Conservation (phyloP, 352 stramenopile genomes). For the Globisporangium apiculatum region DNA sequence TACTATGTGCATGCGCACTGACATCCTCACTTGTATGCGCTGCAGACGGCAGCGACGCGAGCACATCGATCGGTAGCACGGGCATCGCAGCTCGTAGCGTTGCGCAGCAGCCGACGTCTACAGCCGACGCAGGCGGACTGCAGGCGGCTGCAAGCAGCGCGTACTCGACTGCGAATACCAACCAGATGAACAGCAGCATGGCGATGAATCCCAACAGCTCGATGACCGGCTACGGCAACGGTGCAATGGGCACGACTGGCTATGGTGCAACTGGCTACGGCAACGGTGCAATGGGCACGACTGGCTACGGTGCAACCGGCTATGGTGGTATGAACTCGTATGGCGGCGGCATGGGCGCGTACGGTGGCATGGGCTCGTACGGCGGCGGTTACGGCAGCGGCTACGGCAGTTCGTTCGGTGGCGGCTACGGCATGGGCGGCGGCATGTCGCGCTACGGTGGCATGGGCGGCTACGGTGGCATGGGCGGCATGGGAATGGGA, state of each 20-base stretch:
- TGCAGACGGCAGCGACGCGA: background rate
- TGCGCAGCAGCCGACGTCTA: slow-evolving; percentile 3
- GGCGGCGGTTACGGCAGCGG: slow-evolving; percentile 16
- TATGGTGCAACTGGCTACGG: slow-evolving; percentile 18
- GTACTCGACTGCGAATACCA: slow-evolving; percentile 7
- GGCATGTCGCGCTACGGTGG: slow-evolving; percentile 13
- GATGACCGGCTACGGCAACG: slow-evolving; percentile 17
- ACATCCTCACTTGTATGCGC: background rate
- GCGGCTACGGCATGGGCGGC: slow-evolving; percentile 24
- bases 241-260: slow-evolving; percentile 11
- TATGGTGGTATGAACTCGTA: slow-evolving; percentile 19
- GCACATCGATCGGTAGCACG: background rate
- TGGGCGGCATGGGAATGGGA: slow-evolving; percentile 3
- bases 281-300: no score
- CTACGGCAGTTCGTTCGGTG: slow-evolving; percentile 26
- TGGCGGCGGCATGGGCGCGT: slow-evolving; percentile 6
- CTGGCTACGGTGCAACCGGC: slow-evolving; percentile 13
- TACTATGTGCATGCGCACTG: background rate
- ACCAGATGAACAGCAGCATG: slow-evolving; percentile 5
- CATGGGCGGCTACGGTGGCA: slow-evolving; percentile 12
- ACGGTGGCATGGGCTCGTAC: slow-evolving; percentile 17
- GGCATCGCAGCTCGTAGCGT: background rate
- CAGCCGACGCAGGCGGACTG: background rate
- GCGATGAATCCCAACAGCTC: slow-evolving; percentile 11
- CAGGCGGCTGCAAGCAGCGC: slow-evolving; percentile 4